These are phyloP conservation scores for Paxillus rubicundulus DNA, from an alignment of 768 basidiomycete species.

Conservation along the genomic window DNA sequence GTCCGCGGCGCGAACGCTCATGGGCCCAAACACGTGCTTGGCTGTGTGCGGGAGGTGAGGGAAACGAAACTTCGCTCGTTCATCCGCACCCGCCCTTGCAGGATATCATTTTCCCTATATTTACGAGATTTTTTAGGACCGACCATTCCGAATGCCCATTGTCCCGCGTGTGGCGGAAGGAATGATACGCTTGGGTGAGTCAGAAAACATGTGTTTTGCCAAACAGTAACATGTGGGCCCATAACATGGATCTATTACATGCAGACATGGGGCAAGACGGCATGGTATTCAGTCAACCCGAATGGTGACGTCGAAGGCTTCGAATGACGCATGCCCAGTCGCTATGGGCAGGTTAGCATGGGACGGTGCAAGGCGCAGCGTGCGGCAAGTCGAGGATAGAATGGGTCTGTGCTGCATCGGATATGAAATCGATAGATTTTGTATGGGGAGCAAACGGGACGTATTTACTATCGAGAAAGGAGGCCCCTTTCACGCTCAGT, in stretches of 20 bases:
- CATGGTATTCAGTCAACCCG: neutral
- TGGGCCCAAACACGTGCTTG: neutral
- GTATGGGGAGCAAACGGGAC: slow-evolving; percentile 1
- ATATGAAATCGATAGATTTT: slow-evolving; percentile 2
- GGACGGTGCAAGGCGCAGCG: neutral
- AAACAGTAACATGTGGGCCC: neutral
- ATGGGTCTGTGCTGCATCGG: slow-evolving; percentile 7
- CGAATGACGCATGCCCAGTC: neutral
- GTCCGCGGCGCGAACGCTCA: slow-evolving; percentile 14
- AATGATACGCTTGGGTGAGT: neutral
- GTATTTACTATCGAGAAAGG: neutral
- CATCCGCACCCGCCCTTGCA: slow-evolving; percentile 12
- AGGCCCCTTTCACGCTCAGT: neutral
- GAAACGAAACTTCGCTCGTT: slow-evolving; percentile 7
- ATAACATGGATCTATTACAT: neutral
- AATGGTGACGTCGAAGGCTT: slow-evolving; percentile 14
- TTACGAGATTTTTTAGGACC: neutral
- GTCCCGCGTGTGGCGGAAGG: slow-evolving; percentile 9
- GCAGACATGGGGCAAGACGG: neutral
- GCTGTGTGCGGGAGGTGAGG: neutral
- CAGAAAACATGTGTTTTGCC: slow-evolving; percentile 5
- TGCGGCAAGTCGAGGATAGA: neutral
- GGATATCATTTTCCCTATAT: neutral
- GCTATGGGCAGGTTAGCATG: neutral
- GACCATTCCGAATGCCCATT: neutral